phyloP scores from a whole-genome alignment of 2,329 filamentous ascomycete genomes.

The Tympanopsis confertula region DNA sequence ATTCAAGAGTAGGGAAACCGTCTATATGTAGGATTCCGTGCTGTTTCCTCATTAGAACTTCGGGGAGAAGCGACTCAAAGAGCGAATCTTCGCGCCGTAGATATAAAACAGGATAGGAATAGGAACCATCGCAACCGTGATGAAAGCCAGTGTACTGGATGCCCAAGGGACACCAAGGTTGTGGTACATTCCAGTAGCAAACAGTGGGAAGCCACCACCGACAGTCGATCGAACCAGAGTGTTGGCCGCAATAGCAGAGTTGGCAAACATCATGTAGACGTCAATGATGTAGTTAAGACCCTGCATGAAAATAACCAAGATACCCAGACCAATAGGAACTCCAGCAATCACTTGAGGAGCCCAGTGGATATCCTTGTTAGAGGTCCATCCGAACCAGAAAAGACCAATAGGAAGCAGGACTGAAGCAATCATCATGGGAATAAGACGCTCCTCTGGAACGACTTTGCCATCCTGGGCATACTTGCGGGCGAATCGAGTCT shows the following conservation, averaged over 20 bases:
- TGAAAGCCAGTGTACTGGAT: slow-evolving; percentile 20
- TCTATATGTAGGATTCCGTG: too few relatives aligned
- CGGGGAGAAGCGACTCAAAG: slow-evolving; percentile 3
- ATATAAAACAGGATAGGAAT: slow-evolving; percentile 25
- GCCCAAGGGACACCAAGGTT: slow-evolving; percentile 21
- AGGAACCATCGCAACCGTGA: slow-evolving; percentile 20
- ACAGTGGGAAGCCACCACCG: slow-evolving; percentile 14
- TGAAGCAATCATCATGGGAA: slow-evolving; percentile 30
- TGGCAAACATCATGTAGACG: slow-evolving; percentile 16
- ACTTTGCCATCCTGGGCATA: slow-evolving; percentile 15
- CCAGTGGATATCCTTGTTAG: slow-evolving; percentile 20
- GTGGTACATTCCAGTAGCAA: slow-evolving; percentile 15
- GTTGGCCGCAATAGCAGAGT: slow-evolving; percentile 8
- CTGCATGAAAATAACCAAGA: slow-evolving; percentile 31
- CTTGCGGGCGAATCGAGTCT: slow-evolving; percentile 17
- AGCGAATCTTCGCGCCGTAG: slow-evolving; percentile 12
- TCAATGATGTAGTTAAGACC: slow-evolving; percentile 31
- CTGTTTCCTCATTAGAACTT: slow-evolving; percentile 1
- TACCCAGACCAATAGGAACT: slow-evolving; percentile 25
- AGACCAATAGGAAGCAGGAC: slow-evolving; percentile 28
- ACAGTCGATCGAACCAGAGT: slow-evolving; percentile 9
- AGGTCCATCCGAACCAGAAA: slow-evolving; percentile 38
- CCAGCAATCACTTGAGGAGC: slow-evolving; percentile 26
- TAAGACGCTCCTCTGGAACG: slow-evolving; percentile 28
- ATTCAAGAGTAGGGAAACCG: too few relatives aligned